Conservation (phyloP, 2,329 filamentous ascomycete species). For the Tolypocladium pustulatum region DNA sequence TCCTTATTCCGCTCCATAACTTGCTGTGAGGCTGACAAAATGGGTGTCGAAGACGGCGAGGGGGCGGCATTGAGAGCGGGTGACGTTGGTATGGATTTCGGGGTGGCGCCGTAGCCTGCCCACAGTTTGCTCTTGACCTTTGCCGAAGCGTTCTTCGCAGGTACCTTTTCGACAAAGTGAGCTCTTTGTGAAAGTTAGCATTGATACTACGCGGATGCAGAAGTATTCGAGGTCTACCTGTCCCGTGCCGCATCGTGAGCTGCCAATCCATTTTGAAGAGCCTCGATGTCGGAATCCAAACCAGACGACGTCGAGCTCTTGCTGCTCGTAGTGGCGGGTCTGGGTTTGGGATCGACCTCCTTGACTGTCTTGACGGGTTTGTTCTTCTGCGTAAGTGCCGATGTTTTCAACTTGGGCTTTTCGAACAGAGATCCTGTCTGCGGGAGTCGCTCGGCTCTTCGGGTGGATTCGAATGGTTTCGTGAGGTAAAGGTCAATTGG, state of each 20-base stretch:
- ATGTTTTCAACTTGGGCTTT: slow-evolving; percentile 24
- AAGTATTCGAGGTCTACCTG: slow-evolving; percentile 17
- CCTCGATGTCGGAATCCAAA: slow-evolving; percentile 38
- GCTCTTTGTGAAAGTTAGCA: slow-evolving; percentile 21
- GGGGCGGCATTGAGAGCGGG: slow-evolving; percentile 43
- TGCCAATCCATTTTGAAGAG: slow-evolving; percentile 31
- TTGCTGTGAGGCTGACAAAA: slow-evolving; percentile 39
- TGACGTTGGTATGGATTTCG: slow-evolving; percentile 37
- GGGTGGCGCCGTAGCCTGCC: slow-evolving; percentile 25
- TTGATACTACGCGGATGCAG: slow-evolving; percentile 4
- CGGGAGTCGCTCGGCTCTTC: slow-evolving; percentile 36
- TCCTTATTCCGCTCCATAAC: slow-evolving; percentile 43
- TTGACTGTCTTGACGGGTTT: slow-evolving; percentile 19
- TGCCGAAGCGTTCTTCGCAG: slow-evolving; percentile 18
- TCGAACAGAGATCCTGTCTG: slow-evolving; percentile 41
- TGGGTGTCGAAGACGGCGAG: slow-evolving; percentile 42
- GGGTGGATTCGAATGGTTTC: slow-evolving; percentile 35
- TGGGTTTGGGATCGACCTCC: slow-evolving; percentile 17
- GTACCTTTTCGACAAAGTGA: slow-evolving; percentile 23
- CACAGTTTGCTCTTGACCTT: slow-evolving; percentile 34
- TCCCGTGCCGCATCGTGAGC: slow-evolving; percentile 24
- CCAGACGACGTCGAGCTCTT: slow-evolving; percentile 28
- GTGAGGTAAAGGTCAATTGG: slow-evolving; percentile 48
- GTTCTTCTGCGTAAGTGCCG: slow-evolving; percentile 9
- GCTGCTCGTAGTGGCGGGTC: slow-evolving; percentile 15